phyloP scores from a whole-genome alignment of 331 rosid genomes.

The Spiraea crenata region DNA sequence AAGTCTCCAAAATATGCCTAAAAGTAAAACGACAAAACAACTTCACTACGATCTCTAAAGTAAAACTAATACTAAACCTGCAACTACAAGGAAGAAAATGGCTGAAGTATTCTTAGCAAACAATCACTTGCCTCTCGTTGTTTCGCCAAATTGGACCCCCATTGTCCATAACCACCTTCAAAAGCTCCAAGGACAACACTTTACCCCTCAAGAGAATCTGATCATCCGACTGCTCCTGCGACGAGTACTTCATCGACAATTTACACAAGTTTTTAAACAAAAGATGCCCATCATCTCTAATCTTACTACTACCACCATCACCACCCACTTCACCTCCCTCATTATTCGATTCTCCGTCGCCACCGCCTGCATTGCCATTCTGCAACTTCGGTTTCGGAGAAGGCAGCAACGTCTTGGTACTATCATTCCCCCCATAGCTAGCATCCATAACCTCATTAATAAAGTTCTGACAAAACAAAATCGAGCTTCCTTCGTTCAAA shows the following conservation, averaged over 20 bases:
- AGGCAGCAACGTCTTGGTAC: conserved; percentile 17
- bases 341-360: no score
- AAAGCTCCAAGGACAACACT: conserved; percentile 90
- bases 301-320: conserved; percentile 59
- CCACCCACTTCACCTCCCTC: conserved; percentile 17
- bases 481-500: conserved; percentile 93
- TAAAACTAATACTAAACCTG: background rate
- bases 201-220: conserved; percentile 95
- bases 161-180: conserved; percentile 87
- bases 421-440: conserved; percentile 51
- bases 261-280: conserved; percentile 91
- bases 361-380: conserved; percentile 28
- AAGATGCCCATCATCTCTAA: conserved; percentile 87
- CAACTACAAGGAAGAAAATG: background rate
- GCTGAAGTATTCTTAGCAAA: conserved; percentile 2
- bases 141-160: conserved; percentile 74
- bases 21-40: background rate
- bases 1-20: background rate
- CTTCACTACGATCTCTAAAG: background rate
- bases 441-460: conserved; percentile 81
- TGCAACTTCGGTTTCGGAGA: conserved; percentile 28
- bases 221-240: conserved; percentile 88
- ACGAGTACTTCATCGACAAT: conserved; percentile 91
- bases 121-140: conserved; percentile 80
- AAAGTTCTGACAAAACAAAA: conserved; percentile 73